Evolutionary conservation across 176 grass and related monocot genomes (phyloP).

Genomic region (Themeda triandra): DNA sequence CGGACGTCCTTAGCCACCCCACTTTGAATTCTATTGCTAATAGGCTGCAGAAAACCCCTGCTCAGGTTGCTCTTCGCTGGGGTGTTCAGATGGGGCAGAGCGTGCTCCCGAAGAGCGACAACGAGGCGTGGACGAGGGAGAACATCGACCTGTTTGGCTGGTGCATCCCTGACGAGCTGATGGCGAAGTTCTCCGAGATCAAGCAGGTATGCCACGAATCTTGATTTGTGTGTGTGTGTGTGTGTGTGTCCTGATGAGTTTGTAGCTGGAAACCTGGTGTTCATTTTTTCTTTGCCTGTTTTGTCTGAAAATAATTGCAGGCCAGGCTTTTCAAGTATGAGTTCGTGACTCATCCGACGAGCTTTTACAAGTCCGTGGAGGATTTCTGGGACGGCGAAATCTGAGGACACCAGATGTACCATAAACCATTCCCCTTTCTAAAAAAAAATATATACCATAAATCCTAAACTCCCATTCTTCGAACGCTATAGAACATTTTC

Average conservation of each 20-base stretch:
- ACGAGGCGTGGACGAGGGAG: conserved; percentile 30
- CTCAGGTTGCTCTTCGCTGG: conserved; percentile 38
- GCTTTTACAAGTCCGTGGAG: conserved; percentile 23
- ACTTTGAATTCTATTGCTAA: conserved; percentile 18
- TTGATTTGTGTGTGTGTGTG: neutral
- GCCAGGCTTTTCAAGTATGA: conserved; percentile 34
- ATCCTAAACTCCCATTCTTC: no score
- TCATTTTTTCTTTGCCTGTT: neutral
- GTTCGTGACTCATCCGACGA: conserved; percentile 23
- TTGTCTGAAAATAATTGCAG: conserved; percentile 14
- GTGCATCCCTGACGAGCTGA: conserved; percentile 37
- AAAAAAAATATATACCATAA: no score
- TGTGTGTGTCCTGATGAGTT: neutral
- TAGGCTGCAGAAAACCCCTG: conserved; percentile 33
- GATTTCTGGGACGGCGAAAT: conserved; percentile 19
- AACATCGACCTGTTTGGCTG: conserved; percentile 45
- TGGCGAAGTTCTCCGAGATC: conserved; percentile 25
- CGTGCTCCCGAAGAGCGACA: conserved; percentile 46
- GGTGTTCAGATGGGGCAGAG: conserved; percentile 47
- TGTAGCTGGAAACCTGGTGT: neutral
- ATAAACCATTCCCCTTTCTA: no score
- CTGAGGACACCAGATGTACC: neutral
- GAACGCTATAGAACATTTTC: neutral
- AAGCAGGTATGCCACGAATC: conserved; percentile 13
- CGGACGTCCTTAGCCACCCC: conserved; percentile 27